phyloP scores from a whole-genome alignment of 768 basidiomycete species.

The Amanita jacksonii region DNA sequence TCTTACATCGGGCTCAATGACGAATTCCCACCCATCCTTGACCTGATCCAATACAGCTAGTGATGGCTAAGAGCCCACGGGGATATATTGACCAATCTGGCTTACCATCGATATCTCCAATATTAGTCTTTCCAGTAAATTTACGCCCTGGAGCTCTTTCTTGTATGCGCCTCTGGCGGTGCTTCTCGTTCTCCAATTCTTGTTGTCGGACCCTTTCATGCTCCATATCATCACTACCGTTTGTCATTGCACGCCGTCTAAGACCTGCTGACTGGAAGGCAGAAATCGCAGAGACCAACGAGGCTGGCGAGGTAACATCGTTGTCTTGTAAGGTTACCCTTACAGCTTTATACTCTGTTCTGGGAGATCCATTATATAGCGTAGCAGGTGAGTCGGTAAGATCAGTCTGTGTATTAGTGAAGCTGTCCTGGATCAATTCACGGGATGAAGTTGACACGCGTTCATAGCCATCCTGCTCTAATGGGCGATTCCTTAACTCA shows the following conservation, averaged over 20 bases:
- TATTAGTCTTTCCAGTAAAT: slow-evolving; percentile 42
- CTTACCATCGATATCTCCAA: slow-evolving; percentile 83
- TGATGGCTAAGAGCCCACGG: neutral
- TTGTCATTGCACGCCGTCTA: slow-evolving; percentile 43
- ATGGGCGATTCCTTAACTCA: slow-evolving; percentile 46
- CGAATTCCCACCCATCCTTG: slow-evolving; percentile 84
- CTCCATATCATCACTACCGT: slow-evolving; percentile 43
- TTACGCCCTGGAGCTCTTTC: slow-evolving; percentile 56
- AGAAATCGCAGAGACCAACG: slow-evolving; percentile 48
- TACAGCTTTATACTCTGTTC: slow-evolving; percentile 16
- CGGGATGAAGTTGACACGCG: slow-evolving; percentile 36
- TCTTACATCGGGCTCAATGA: slow-evolving; percentile 71
- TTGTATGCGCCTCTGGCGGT: slow-evolving; percentile 58
- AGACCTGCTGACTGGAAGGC: slow-evolving; percentile 62
- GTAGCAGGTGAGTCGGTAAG: slow-evolving; percentile 15
- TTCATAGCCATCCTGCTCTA: slow-evolving; percentile 46
- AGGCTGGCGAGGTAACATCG: slow-evolving; percentile 32
- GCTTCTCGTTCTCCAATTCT: slow-evolving; percentile 55
- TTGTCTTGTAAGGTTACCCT: slow-evolving; percentile 24
- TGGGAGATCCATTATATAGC: neutral
- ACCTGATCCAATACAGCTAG: slow-evolving; percentile 83
- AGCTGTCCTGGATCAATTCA: slow-evolving; percentile 39
- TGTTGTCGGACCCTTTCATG: slow-evolving; percentile 48
- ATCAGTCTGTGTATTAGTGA: slow-evolving; percentile 40
- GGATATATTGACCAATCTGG: neutral